phyloP scores from a whole-genome alignment of 768 basidiomycete species.

The Inosperma sp. region DNA sequence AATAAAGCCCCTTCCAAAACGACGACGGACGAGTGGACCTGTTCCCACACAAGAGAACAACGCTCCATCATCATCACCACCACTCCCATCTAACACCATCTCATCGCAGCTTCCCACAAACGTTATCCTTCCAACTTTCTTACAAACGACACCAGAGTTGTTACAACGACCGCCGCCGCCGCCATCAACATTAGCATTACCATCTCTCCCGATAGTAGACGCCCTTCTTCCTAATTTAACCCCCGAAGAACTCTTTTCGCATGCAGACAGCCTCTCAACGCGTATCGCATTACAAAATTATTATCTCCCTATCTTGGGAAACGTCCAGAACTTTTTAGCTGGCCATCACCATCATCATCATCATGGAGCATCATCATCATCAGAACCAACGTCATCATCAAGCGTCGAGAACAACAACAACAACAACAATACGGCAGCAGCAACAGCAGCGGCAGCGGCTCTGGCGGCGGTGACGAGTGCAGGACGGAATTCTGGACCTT shows the following conservation, averaged over 20 bases:
- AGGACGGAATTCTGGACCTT: slow-evolving; percentile 18
- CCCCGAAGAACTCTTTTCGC: slow-evolving; percentile 54
- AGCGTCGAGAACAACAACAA: not conserved
- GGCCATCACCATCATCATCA: slow-evolving; percentile 7
- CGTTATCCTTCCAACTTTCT: slow-evolving; percentile 9
- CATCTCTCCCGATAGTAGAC: slow-evolving; percentile 17
- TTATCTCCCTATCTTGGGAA: slow-evolving; percentile 54
- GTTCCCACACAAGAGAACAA: not conserved
- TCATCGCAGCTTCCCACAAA: not conserved
- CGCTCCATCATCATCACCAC: not conserved
- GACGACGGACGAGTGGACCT: slow-evolving; percentile 46
- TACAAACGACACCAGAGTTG: slow-evolving; percentile 13
- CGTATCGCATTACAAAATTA: slow-evolving; percentile 59
- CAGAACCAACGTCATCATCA: too few relatives aligned
- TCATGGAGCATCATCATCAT: slow-evolving; percentile 7
- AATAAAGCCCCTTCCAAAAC: slow-evolving; percentile 76
- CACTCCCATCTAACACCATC: not conserved
- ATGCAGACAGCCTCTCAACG: slow-evolving; percentile 53
- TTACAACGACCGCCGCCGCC: slow-evolving; percentile 3
- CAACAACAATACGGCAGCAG: slow-evolving; percentile 10
- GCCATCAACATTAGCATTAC: slow-evolving; percentile 16
- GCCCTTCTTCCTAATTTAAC: slow-evolving; percentile 42
- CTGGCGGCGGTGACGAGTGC: slow-evolving; percentile 18
- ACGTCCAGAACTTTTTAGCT: slow-evolving; percentile 42
- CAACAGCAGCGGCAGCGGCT: slow-evolving; percentile 18